Conservation (phyloP, 78 protist species). For the Dictyostelium capitatum region DNA sequence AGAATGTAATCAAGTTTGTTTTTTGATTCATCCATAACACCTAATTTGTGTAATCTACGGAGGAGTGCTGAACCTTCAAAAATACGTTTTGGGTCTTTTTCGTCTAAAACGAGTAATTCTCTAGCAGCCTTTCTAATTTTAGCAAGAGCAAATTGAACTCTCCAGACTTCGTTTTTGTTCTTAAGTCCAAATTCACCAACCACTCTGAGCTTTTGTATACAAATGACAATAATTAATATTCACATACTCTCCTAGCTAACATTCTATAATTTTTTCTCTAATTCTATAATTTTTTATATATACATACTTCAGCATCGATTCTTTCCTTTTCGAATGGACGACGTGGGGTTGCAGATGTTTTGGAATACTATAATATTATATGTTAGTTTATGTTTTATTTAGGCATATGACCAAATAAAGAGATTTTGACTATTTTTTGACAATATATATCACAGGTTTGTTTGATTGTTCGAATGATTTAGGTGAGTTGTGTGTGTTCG, state of each 20-base stretch:
- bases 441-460: no score
- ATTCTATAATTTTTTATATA: no score
- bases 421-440: no score
- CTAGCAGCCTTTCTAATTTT: conserved; percentile 99
- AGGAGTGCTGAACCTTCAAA: conserved; percentile 99
- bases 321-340: conserved; percentile 99
- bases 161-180: conserved; percentile 99
- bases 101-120: conserved; percentile 97
- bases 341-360: conserved; percentile 96
- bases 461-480: no score
- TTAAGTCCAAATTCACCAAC: conserved; percentile 91
- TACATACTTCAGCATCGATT: conserved; percentile 94
- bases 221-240: no score
- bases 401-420: no score
- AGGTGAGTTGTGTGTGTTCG: no score
- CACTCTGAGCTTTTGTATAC: background rate
- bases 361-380: conserved; percentile 34
- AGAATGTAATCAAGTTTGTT: conserved; percentile 99
- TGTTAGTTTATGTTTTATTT: no score
- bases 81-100: conserved; percentile 85
- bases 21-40: conserved; percentile 96
- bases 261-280: no score
- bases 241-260: no score
- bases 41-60: conserved; percentile 95
- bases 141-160: conserved; percentile 95